Conservation (phyloP, 768 basidiomycete genomes). For the Russula brevipes region DNA sequence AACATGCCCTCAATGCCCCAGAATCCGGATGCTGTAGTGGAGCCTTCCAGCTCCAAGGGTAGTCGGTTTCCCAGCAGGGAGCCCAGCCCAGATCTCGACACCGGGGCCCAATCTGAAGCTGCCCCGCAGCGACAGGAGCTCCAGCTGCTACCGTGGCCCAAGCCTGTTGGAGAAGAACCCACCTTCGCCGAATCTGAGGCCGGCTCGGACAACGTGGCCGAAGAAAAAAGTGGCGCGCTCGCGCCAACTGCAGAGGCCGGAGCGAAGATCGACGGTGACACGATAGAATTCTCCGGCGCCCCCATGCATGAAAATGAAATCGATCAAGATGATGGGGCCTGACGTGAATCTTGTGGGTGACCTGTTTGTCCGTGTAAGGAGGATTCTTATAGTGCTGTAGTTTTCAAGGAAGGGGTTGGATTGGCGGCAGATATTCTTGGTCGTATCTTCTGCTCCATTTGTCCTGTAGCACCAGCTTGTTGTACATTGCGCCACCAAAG, state of each 20-base stretch:
- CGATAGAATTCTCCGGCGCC: constrained; percentile 81
- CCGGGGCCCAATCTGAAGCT: constrained; percentile 43
- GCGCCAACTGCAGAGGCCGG: constrained; percentile 60
- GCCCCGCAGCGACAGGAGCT: constrained; percentile 61
- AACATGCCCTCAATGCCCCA: constrained; percentile 90
- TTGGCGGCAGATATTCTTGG: constrained; percentile 63
- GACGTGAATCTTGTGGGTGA: constrained; percentile 75
- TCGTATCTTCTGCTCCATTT: constrained; percentile 9
- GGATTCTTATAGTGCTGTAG: constrained; percentile 49
- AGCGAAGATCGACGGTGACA: constrained; percentile 74
- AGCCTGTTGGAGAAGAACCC: constrained; percentile 46
- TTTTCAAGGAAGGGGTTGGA: constrained; percentile 67
- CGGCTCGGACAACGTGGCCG: constrained; percentile 45
- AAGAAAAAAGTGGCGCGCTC: constrained; percentile 29
- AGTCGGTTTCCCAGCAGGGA: constrained; percentile 47
- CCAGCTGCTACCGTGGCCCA: constrained; percentile 70
- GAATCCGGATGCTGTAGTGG: constrained; percentile 50
- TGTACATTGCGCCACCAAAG: too few species aligned
- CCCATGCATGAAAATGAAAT: constrained; percentile 71
- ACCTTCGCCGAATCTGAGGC: constrained; percentile 47
- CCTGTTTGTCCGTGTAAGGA: constrained; percentile 64
- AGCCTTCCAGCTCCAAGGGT: constrained; percentile 45
- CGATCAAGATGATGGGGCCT: constrained; percentile 75
- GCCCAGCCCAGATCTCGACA: constrained; percentile 46
- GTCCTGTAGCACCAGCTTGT: constrained; percentile 8